Conservation (phyloP, 495 filamentous ascomycete genomes). For the Xylaria sp. region DNA sequence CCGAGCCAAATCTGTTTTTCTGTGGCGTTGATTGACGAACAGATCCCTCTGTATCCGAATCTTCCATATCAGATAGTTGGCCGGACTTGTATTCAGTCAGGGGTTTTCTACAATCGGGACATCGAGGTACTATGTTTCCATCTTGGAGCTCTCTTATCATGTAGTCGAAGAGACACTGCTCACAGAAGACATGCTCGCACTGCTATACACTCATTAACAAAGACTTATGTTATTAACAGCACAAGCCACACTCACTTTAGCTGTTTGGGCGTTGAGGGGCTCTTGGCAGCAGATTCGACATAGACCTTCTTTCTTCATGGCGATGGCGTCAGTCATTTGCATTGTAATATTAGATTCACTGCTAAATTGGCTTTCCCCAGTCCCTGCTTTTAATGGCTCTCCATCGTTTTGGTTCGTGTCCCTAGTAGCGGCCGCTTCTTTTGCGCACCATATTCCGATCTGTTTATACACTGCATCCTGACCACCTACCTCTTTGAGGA, state of each 20-base stretch:
- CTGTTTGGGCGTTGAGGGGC: neutral
- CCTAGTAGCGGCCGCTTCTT: neutral
- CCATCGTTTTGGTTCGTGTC: neutral
- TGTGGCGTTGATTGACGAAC: neutral
- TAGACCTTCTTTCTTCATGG: neutral
- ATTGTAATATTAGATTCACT: neutral
- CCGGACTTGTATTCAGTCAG: neutral
- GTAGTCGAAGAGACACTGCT: neutral
- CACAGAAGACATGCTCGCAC: constrained; percentile 10
- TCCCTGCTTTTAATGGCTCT: neutral
- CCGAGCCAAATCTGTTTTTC: no score
- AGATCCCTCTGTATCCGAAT: neutral
- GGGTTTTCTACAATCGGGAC: neutral
- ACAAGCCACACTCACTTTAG: neutral
- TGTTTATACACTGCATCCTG: neutral
- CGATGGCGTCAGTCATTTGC: no score
- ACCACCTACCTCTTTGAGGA: neutral
- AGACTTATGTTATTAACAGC: neutral
- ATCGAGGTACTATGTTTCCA: neutral
- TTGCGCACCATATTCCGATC: constrained; percentile 7
- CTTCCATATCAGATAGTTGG: neutral
- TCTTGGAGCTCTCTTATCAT: neutral
- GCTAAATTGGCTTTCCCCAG: constrained; percentile 4
- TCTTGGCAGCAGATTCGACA: constrained; percentile 18
- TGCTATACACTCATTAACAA: neutral